phyloP scores from a whole-genome alignment of 2,329 filamentous ascomycete genomes.

The Calonectria pauciramosa region DNA sequence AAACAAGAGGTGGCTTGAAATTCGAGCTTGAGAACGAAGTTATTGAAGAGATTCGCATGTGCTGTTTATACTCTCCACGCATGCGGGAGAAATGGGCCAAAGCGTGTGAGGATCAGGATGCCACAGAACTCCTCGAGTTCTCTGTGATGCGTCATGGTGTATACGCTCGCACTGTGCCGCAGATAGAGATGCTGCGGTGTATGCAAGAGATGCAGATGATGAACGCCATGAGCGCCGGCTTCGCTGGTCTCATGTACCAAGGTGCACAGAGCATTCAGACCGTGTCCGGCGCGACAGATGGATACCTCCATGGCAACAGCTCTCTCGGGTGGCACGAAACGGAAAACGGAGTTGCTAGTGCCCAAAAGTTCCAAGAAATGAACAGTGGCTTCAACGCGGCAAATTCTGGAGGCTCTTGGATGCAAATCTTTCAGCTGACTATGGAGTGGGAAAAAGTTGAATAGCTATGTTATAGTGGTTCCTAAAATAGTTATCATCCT shows the following conservation, averaged over 20 bases:
- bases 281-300: conserved; percentile 1
- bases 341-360: conserved; percentile 15
- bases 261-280: conserved; percentile 6
- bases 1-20: not conserved
- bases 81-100: conserved; percentile 15
- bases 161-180: conserved; percentile 12
- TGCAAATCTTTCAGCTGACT: conserved; percentile 9
- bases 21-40: conserved; percentile 9
- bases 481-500: not conserved
- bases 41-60: conserved; percentile 10
- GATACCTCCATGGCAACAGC: conserved; percentile 15
- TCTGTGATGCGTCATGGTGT: not conserved
- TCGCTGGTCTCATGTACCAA: conserved; percentile 19
- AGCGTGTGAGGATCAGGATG: not conserved
- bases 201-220: conserved; percentile 22
- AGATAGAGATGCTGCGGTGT: conserved; percentile 10
- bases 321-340: conserved; percentile 14
- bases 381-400: not conserved
- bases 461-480: not conserved
- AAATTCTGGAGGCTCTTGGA: not conserved
- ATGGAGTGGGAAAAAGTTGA: conserved; percentile 11
- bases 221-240: conserved; percentile 13
- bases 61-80: conserved; percentile 15
- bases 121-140: conserved; percentile 7
- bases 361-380: conserved; percentile 16